These are phyloP conservation scores for Alternaria viburni DNA, from an alignment of 2,329 filamentous ascomycete genomes.

Conservation along the genomic window DNA sequence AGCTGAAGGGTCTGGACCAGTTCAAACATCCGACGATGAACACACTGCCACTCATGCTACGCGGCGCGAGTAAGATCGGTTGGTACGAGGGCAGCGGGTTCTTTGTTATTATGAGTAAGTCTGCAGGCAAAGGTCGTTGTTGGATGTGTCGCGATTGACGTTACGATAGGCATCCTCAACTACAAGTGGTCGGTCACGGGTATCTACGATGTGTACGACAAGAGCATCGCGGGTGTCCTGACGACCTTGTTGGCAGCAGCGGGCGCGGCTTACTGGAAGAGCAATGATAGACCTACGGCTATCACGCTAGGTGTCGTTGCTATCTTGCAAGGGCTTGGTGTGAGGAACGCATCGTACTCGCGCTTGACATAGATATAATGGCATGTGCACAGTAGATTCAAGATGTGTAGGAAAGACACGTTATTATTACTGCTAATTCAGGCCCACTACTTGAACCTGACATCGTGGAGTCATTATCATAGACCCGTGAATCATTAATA, in stretches of 20 bases:
- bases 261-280: constrained; percentile 28
- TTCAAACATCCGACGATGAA: constrained; percentile 44
- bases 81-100: constrained; percentile 48
- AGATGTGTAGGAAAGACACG: neutral
- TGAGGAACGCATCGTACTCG: constrained; percentile 27
- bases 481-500: neutral
- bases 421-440: neutral
- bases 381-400: neutral
- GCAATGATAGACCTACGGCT: constrained; percentile 35
- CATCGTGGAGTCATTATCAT: neutral
- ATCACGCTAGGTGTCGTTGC: constrained; percentile 28
- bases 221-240: constrained; percentile 38
- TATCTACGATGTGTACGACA: constrained; percentile 41
- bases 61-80: constrained; percentile 39
- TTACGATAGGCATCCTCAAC: constrained; percentile 35
- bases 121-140: too few relatives aligned
- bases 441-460: neutral
- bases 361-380: constrained; percentile 4
- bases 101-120: constrained; percentile 42
- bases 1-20: constrained; percentile 44
- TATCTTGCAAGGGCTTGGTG: constrained; percentile 35
- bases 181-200: constrained; percentile 44
- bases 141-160: neutral
- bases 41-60: constrained; percentile 33
- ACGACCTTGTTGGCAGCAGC: constrained; percentile 33